Conservation (phyloP, 1,284 basidiomycete species). For the Malassezia furfur region DNA sequence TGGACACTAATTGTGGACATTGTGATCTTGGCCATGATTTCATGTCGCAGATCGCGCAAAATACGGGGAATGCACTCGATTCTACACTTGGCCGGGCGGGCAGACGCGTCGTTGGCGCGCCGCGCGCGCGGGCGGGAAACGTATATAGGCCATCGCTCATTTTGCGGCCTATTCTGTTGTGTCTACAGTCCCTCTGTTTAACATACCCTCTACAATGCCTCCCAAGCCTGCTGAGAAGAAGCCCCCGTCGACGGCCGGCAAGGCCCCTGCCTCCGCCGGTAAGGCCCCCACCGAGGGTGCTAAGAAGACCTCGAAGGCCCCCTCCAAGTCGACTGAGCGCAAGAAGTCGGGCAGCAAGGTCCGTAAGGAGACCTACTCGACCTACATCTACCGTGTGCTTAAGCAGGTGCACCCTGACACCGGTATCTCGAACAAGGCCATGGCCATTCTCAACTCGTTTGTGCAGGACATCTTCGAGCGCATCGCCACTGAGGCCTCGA, state of each 20-base stretch:
- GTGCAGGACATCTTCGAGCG: constrained; percentile 53
- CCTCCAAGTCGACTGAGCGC: constrained; percentile 53
- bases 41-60: not conserved
- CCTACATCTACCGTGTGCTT: constrained; percentile 54
- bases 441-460: constrained; percentile 50
- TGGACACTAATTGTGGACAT: not conserved
- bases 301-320: constrained; percentile 53
- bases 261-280: constrained; percentile 54
- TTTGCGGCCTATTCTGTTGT: not conserved
- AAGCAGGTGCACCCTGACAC: constrained; percentile 54
- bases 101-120: constrained; percentile 6
- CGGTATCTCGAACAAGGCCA: constrained; percentile 52
- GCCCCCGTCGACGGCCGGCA: constrained; percentile 55
- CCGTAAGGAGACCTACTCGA: constrained; percentile 55
- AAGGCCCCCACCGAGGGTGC: constrained; percentile 56
- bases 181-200: not conserved
- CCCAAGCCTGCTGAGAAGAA: constrained; percentile 49
- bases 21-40: constrained; percentile 11
- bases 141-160: constrained; percentile 18
- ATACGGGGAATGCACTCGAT: not conserved
- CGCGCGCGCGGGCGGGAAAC: constrained; percentile 11
- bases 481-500: constrained; percentile 49
- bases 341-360: constrained; percentile 59
- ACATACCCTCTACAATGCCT: constrained; percentile 27
- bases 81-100: not conserved